phyloP scores from a whole-genome alignment of 768 basidiomycete genomes.

The Thelephora aurantiotincta region DNA sequence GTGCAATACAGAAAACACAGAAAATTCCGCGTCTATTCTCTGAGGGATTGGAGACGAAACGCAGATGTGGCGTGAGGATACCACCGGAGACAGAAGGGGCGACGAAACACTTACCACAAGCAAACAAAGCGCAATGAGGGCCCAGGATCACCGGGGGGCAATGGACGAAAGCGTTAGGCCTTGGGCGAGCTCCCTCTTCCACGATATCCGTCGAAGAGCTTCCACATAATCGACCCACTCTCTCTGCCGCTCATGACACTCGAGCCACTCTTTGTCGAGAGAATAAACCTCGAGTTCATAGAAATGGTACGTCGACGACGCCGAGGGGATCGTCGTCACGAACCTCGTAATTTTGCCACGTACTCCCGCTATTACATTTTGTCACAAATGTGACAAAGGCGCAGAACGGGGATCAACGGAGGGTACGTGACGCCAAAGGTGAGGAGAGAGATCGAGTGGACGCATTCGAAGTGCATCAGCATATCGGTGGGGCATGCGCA shows the following conservation, averaged over 20 bases:
- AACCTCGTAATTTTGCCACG: conserved; percentile 77
- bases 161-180: conserved; percentile 60
- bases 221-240: conserved; percentile 88
- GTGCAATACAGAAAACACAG: too few relatives aligned
- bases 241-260: conserved; percentile 61
- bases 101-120: too few relatives aligned
- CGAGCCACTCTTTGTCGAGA: conserved; percentile 73
- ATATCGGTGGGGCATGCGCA: too few relatives aligned
- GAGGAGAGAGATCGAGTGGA: conserved; percentile 2
- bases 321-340: conserved; percentile 69
- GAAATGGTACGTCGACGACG: conserved; percentile 77
- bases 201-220: conserved; percentile 56
- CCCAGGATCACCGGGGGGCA: conserved; percentile 34
- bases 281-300: conserved; percentile 75
- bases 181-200: conserved; percentile 78
- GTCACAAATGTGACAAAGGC: conserved; percentile 10
- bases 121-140: not conserved
- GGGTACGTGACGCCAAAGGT: conserved; percentile 15
- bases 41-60: too few relatives aligned
- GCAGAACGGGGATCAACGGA: conserved; percentile 14
- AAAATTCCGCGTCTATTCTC: too few relatives aligned
- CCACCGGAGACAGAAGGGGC: too few relatives aligned
- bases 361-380: conserved; percentile 52
- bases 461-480: too few relatives aligned
- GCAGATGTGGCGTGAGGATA: too few relatives aligned